These are phyloP conservation scores for Aspergillus sclerotioniger DNA, from an alignment of 495 filamentous ascomycete species.

Conservation along the genomic window DNA sequence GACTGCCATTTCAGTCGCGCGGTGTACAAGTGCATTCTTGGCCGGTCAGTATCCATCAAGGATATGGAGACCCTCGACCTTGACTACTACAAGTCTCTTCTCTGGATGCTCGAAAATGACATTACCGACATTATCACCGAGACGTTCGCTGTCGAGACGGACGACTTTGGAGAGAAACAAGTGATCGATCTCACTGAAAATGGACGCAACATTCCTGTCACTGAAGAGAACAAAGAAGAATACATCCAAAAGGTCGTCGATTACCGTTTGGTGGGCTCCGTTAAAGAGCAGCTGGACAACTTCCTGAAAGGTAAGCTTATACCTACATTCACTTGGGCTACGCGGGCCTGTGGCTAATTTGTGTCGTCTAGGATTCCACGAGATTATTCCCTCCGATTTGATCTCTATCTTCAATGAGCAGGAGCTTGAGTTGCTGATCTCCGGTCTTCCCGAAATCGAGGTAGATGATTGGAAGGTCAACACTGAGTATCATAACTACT, in stretches of 20 bases:
- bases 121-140: constrained; percentile 99
- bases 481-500: constrained; percentile 98
- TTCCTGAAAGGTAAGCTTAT: constrained; percentile 78
- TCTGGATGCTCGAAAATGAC: constrained; percentile 98
- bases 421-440: constrained; percentile 95
- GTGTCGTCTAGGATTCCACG: constrained; percentile 74
- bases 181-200: constrained; percentile 84
- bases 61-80: constrained; percentile 99
- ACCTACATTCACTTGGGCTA: constrained; percentile 3
- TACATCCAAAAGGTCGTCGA: constrained; percentile 94
- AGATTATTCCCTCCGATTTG: constrained; percentile 92
- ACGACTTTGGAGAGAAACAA: constrained; percentile 86
- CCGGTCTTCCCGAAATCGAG: constrained; percentile 93
- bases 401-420: constrained; percentile 99
- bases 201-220: constrained; percentile 88
- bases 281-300: constrained; percentile 89
- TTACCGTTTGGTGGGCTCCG: constrained; percentile 84
- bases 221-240: constrained; percentile 97
- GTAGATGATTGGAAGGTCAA: constrained; percentile 99
- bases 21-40: constrained; percentile 95
- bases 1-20: constrained; percentile 99
- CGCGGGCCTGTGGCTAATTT: constrained; percentile 21
- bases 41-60: constrained; percentile 93
- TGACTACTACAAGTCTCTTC: constrained; percentile 98
- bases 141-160: constrained; percentile 89